These are phyloP conservation scores for Jasminum sambac DNA, from an alignment of 257 asterid species.

Conservation along the genomic window DNA sequence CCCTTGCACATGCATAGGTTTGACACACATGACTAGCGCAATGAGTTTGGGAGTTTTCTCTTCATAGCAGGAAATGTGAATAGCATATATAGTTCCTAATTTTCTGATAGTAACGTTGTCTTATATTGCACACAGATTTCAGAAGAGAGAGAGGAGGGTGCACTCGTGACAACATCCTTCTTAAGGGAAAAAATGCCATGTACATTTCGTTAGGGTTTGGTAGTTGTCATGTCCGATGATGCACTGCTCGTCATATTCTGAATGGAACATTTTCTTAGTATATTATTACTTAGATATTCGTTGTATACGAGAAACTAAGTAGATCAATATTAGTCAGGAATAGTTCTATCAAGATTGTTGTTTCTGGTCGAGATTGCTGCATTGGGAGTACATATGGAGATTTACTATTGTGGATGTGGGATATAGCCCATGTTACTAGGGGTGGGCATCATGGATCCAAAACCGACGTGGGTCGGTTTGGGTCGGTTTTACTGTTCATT, in stretches of 20 bases:
- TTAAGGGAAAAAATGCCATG: neutral
- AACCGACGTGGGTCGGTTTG: no score
- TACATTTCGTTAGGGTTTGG: neutral
- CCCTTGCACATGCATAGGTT: no score
- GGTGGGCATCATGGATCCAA: no score
- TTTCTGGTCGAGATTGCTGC: neutral
- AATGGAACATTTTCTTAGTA: neutral
- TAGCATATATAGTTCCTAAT: neutral
- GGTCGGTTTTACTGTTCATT: no score
- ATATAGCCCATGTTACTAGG: no score
- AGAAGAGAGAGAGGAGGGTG: neutral
- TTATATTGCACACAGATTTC: neutral
- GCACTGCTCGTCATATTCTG: neutral
- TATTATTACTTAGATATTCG: neutral
- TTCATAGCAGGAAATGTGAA: neutral
- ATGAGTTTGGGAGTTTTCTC: neutral
- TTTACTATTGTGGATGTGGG: neutral
- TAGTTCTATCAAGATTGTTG: neutral
- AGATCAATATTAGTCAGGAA: neutral
- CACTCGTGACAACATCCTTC: neutral
- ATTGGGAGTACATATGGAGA: no score
- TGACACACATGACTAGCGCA: neutral
- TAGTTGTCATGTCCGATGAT: neutral
- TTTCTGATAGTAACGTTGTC: neutral
- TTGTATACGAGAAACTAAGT: slow-evolving; percentile 4